Evolutionary conservation across 1,139 yeast species (phyloP).

Genomic region (Pichia sorboxylosa): DNA sequence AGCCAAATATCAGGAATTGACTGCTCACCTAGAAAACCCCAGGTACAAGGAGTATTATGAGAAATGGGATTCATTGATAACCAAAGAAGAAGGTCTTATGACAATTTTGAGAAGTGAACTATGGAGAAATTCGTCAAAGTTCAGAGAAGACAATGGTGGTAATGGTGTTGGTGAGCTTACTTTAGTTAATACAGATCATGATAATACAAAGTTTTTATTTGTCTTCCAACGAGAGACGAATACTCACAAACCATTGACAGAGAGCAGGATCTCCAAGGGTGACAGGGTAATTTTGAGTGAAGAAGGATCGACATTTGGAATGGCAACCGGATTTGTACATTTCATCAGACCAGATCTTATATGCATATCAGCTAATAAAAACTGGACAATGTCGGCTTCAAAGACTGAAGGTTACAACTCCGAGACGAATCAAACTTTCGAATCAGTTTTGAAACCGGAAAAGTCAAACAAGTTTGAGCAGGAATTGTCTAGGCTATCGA

Average conservation of each 20-base stretch:
- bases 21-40: conserved; percentile 37
- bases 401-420: conserved; percentile 32
- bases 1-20: conserved; percentile 35
- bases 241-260: conserved; percentile 21
- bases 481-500: not conserved
- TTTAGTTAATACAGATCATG: conserved; percentile 23
- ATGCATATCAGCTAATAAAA: conserved; percentile 37
- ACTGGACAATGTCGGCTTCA: conserved; percentile 36
- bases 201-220: conserved; percentile 29
- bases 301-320: conserved; percentile 65
- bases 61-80: conserved; percentile 65
- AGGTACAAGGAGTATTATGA: conserved; percentile 43
- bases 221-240: conserved; percentile 31
- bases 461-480: too few relatives aligned
- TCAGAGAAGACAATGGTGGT: conserved; percentile 51
- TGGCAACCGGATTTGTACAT: conserved; percentile 51
- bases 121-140: conserved; percentile 53
- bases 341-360: conserved; percentile 30
- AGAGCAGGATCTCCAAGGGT: conserved; percentile 35
- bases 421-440: conserved; percentile 36
- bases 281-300: conserved; percentile 68
- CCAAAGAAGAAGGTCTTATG: conserved; percentile 59
- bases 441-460: conserved; percentile 26
- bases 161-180: conserved; percentile 41
- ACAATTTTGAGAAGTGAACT: conserved; percentile 46